Conservation (phyloP, 2,329 filamentous ascomycete species). For the Pleomassaria siparia region DNA sequence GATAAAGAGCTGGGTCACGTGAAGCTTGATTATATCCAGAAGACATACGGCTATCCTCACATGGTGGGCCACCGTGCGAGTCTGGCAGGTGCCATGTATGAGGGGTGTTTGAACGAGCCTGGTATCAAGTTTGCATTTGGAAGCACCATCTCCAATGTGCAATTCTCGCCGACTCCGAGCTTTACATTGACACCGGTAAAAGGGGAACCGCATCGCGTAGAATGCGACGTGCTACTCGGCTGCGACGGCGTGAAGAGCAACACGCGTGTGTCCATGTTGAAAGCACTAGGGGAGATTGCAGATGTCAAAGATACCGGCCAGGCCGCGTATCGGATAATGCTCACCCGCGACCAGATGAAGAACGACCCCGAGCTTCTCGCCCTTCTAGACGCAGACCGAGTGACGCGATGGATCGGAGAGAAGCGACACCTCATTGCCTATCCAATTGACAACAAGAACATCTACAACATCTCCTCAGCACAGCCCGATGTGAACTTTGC, state of each 20-base stretch:
- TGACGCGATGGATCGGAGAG: constrained; percentile 75
- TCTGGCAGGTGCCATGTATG: constrained; percentile 68
- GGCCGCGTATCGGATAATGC: constrained; percentile 78
- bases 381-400: constrained; percentile 67
- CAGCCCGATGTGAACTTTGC: constrained; percentile 64
- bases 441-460: constrained; percentile 66
- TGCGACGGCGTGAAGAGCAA: constrained; percentile 54
- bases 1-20: constrained; percentile 72
- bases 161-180: constrained; percentile 57
- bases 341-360: constrained; percentile 67
- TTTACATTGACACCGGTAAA: constrained; percentile 61
- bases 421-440: constrained; percentile 78
- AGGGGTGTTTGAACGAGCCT: constrained; percentile 66
- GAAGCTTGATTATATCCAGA: constrained; percentile 65
- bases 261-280: constrained; percentile 56
- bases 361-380: constrained; percentile 66
- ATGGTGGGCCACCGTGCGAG: constrained; percentile 78
- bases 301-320: constrained; percentile 70
- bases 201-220: constrained; percentile 56
- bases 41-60: constrained; percentile 73
- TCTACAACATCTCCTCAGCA: constrained; percentile 67
- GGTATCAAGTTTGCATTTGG: constrained; percentile 69
- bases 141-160: constrained; percentile 57
- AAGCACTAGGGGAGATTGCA: constrained; percentile 53
- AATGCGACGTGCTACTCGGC: constrained; percentile 50